A percentile compares a stretch with the other conserved stretches of the same genome.
These are phyloP conservation scores for Lagerstroemia speciosa DNA, from an alignment of 345 rosid genomes.

Conservation along the genomic window DNA sequence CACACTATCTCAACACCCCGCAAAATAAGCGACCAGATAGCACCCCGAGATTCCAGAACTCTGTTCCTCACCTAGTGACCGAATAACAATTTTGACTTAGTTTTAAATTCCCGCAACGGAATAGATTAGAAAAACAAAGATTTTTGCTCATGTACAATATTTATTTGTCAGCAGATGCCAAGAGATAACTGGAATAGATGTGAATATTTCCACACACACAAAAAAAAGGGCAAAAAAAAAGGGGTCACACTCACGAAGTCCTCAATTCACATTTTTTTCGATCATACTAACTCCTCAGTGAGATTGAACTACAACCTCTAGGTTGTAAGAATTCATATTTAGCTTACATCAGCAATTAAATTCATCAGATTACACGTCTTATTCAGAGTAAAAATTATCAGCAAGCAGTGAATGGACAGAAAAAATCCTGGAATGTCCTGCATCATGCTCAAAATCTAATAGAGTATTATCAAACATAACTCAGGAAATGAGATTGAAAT, in stretches of 20 bases:
- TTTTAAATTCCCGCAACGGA: neutral
- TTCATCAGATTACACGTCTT: neutral
- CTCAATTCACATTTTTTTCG: too few species aligned
- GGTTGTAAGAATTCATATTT: neutral
- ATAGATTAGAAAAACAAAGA: neutral
- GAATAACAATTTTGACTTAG: conserved; percentile 8
- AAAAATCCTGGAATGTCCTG: neutral
- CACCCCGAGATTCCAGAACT: conserved; percentile 76
- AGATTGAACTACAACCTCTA: too few species aligned
- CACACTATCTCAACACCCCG: conserved; percentile 92
- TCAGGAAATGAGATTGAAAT: neutral
- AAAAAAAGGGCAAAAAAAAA: too few species aligned
- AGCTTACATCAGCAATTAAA: neutral
- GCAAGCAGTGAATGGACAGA: neutral
- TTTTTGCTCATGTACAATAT: neutral
- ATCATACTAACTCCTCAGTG: too few species aligned
- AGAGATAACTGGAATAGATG: too few species aligned
- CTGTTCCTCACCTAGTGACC: conserved; percentile 84
- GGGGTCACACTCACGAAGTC: too few species aligned
- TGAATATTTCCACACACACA: too few species aligned
- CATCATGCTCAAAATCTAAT: neutral
- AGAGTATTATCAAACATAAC: neutral
- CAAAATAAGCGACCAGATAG: conserved; percentile 46
- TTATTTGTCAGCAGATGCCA: neutral
- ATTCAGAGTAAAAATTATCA: neutral